Conservation (phyloP, 148 eudicot genomes). For the Vaccinium darrowii region DNA sequence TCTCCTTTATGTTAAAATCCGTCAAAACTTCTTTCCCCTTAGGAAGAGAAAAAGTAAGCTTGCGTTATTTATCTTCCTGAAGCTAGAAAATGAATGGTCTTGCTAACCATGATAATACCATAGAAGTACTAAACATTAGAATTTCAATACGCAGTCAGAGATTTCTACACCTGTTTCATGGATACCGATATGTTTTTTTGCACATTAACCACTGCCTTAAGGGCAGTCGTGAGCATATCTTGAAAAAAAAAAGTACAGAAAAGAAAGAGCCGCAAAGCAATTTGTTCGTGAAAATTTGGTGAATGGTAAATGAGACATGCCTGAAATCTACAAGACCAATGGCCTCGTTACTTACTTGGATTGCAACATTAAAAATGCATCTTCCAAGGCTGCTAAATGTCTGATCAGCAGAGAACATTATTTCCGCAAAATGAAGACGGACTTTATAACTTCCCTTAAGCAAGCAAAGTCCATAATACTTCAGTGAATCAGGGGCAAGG, state of each 20-base stretch:
- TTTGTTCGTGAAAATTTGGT: neutral
- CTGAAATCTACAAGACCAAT: neutral
- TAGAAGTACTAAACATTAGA: neutral
- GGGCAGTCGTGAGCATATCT: neutral
- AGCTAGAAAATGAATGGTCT: neutral
- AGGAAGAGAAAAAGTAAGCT: neutral
- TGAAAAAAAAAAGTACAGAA: neutral
- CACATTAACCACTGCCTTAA: neutral
- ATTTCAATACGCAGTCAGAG: neutral
- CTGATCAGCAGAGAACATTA: constrained; percentile 44
- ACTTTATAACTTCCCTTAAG: constrained; percentile 59
- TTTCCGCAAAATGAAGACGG: constrained; percentile 77
- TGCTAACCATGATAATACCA: neutral
- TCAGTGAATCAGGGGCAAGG: constrained; percentile 61
- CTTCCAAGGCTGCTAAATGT: constrained; percentile 58
- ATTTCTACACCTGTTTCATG: neutral
- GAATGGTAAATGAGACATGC: neutral
- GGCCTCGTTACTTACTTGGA: constrained; percentile 55
- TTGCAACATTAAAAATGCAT: constrained; percentile 64
- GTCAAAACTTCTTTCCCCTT: constrained; percentile 33
- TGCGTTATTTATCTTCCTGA: neutral
- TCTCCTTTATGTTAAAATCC: constrained; percentile 39
- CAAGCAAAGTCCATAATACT: constrained; percentile 67
- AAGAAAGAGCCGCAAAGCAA: neutral
- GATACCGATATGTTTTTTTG: neutral